phyloP scores from a whole-genome alignment of 257 asterid species.

The Schizonepeta tenuifolia region DNA sequence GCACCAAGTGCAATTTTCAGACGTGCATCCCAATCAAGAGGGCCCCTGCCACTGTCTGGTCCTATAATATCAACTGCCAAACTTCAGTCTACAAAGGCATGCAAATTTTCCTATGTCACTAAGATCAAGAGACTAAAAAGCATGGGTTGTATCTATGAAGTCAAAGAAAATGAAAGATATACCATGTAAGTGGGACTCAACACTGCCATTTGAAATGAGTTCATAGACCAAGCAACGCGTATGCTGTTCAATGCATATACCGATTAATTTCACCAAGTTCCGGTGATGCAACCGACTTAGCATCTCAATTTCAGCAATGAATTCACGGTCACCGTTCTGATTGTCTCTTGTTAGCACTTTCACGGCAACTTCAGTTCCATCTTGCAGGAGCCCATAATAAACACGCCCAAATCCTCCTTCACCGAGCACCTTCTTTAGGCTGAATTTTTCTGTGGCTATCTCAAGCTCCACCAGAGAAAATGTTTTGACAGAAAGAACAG shows the following conservation, averaged over 20 bases:
- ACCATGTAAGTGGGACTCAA: slow-evolving; percentile 99
- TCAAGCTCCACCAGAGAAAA: slow-evolving; percentile 86
- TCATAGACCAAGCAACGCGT: slow-evolving; percentile 92
- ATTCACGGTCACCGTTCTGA: slow-evolving; percentile 94
- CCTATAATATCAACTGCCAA: slow-evolving; percentile 56
- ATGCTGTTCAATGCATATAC: slow-evolving; percentile 79
- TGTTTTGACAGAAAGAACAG: slow-evolving; percentile 85
- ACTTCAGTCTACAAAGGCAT: slow-evolving; percentile 1
- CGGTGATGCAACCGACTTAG: slow-evolving; percentile 98
- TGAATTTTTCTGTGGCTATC: slow-evolving; percentile 90
- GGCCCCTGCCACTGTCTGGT: slow-evolving; percentile 55
- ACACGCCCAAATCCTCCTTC: slow-evolving; percentile 99
- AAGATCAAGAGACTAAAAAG: slow-evolving; percentile 8
- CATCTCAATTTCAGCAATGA: slow-evolving; percentile 98
- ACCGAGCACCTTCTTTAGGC: slow-evolving; percentile 71
- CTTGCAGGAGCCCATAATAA: slow-evolving; percentile 82
- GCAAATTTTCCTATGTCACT: slow-evolving; percentile 19
- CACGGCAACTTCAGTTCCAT: slow-evolving; percentile 82
- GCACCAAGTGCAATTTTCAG: slow-evolving; percentile 96
- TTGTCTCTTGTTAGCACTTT: slow-evolving; percentile 77
- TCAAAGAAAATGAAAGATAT: slow-evolving; percentile 30
- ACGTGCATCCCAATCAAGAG: slow-evolving; percentile 97
- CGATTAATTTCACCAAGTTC: slow-evolving; percentile 94
- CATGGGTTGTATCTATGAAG: slow-evolving; percentile 5
- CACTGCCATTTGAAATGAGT: slow-evolving; percentile 88